Percentiles rank a stretch among this genome's conserved stretches.
Evolutionary conservation across 805 yeast species (phyloP).

Genomic region (Saccharomycopsis capsularis): DNA sequence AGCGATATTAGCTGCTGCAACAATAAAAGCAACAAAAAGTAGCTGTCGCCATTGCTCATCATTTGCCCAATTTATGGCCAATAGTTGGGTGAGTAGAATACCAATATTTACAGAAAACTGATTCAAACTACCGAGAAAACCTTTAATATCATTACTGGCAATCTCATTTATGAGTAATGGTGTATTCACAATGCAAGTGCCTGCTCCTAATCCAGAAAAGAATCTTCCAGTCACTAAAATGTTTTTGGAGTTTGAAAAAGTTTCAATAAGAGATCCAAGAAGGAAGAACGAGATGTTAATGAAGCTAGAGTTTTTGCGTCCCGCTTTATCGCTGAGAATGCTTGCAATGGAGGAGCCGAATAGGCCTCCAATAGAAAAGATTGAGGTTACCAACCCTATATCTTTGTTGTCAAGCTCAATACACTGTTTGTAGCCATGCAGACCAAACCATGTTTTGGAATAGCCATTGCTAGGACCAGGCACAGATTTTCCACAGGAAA

Average conservation of each 20-base stretch:
- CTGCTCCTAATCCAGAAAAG: slow-evolving; percentile 80
- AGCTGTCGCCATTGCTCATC: slow-evolving; percentile 66
- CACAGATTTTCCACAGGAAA: slow-evolving; percentile 43
- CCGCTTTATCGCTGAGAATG: slow-evolving; percentile 50
- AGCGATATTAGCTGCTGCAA: slow-evolving; percentile 46
- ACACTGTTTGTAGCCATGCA: slow-evolving; percentile 35
- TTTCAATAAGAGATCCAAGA: slow-evolving; percentile 59
- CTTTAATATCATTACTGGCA: slow-evolving; percentile 61
- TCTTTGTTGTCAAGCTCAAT: slow-evolving; percentile 49
- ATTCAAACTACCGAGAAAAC: slow-evolving; percentile 81
- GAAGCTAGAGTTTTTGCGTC: slow-evolving; percentile 51
- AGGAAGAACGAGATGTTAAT: slow-evolving; percentile 45
- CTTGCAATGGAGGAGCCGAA: slow-evolving; percentile 70
- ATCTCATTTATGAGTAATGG: slow-evolving; percentile 79
- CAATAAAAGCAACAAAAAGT: slow-evolving; percentile 48
- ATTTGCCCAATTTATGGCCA: slow-evolving; percentile 66
- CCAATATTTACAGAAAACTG: slow-evolving; percentile 85
- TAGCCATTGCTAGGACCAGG: slow-evolving; percentile 25
- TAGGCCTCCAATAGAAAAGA: slow-evolving; percentile 83
- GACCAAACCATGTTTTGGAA: slow-evolving; percentile 33
- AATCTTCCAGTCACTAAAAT: slow-evolving; percentile 61
- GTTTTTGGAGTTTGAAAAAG: slow-evolving; percentile 37
- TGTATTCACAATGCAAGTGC: slow-evolving; percentile 76
- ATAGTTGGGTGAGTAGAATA: slow-evolving; percentile 67
- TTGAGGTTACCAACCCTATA: slow-evolving; percentile 68